A percentile compares a stretch with the other conserved stretches of the same genome.
Conservation (phyloP, 2,329 filamentous ascomycete genomes). For the Venturia asperata region DNA sequence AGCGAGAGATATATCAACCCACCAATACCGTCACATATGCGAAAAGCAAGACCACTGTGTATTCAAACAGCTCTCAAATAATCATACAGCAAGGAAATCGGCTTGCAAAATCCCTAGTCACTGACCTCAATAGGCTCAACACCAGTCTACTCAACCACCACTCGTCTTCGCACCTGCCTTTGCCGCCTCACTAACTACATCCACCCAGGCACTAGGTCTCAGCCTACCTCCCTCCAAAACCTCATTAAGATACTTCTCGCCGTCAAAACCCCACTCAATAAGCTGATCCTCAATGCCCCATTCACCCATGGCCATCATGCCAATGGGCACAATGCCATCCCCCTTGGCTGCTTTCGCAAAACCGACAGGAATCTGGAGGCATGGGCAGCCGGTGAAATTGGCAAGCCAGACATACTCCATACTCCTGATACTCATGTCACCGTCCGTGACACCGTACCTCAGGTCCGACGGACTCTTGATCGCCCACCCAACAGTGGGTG, state of each 20-base stretch:
- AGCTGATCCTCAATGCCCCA: constrained; percentile 49
- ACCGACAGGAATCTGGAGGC: constrained; percentile 66
- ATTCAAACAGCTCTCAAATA: not conserved
- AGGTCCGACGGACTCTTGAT: constrained; percentile 57
- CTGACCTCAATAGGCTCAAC: not conserved
- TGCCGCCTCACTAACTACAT: constrained; percentile 29
- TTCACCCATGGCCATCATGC: constrained; percentile 48
- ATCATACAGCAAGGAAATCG: not conserved
- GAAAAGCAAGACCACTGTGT: too few species aligned
- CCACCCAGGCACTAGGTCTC: constrained; percentile 34
- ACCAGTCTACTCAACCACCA: not conserved
- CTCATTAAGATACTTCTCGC: constrained; percentile 41
- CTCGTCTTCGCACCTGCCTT: constrained; percentile 12
- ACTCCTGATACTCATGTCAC: constrained; percentile 62
- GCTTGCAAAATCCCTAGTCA: not conserved
- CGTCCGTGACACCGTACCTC: constrained; percentile 60
- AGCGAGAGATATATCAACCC: too few species aligned
- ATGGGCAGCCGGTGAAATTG: constrained; percentile 73
- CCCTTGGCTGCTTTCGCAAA: constrained; percentile 55
- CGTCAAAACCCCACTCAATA: constrained; percentile 48
- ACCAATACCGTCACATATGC: too few species aligned
- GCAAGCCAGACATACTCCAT: constrained; percentile 85
- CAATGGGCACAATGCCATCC: constrained; percentile 47
- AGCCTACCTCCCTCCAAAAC: constrained; percentile 30
- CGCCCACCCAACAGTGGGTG: constrained; percentile 68